A percentile compares a stretch with the other conserved stretches of the same genome.
Conservation (phyloP, 768 basidiomycete species). For the Guyanaporus albipodus region DNA sequence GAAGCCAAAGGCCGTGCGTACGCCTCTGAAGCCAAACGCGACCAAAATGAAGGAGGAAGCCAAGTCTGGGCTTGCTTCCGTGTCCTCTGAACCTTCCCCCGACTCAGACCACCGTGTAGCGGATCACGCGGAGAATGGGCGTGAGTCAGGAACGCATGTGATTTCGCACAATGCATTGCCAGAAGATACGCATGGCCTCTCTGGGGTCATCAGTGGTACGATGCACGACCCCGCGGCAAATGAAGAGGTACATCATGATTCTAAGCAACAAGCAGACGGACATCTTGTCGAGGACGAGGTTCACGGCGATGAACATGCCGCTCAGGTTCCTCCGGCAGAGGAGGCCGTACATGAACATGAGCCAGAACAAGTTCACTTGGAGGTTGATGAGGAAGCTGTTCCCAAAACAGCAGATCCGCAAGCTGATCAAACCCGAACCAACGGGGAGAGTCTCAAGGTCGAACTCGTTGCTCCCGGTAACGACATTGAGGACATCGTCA, state of each 20-base stretch:
- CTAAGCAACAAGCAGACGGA: constrained; percentile 10
- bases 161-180: constrained; percentile 17
- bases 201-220: constrained; percentile 10
- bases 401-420: constrained; percentile 13
- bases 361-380: constrained; percentile 10
- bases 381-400: constrained; percentile 2
- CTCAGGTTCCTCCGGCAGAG: constrained; percentile 1
- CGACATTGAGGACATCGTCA: constrained; percentile 64
- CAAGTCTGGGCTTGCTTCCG: constrained; percentile 18
- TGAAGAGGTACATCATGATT: constrained; percentile 7
- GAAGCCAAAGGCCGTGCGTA: constrained; percentile 25
- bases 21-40: constrained; percentile 25
- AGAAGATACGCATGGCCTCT: constrained; percentile 15
- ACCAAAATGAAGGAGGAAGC: constrained; percentile 18
- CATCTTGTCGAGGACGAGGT: constrained; percentile 6
- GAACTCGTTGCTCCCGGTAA: constrained; percentile 20
- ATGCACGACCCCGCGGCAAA: constrained; percentile 9
- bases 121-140: constrained; percentile 26
- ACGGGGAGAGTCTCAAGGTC: constrained; percentile 7
- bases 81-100: constrained; percentile 22
- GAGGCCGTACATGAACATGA: constrained; percentile 1
- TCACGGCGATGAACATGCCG: constrained; percentile 4
- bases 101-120: constrained; percentile 18
- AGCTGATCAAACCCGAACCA: constrained; percentile 5
- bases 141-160: constrained; percentile 15